A percentile compares a stretch with the other conserved stretches of the same genome.
Conservation (phyloP, 2,329 filamentous ascomycete species). For the Chaetomiaceae sp. region DNA sequence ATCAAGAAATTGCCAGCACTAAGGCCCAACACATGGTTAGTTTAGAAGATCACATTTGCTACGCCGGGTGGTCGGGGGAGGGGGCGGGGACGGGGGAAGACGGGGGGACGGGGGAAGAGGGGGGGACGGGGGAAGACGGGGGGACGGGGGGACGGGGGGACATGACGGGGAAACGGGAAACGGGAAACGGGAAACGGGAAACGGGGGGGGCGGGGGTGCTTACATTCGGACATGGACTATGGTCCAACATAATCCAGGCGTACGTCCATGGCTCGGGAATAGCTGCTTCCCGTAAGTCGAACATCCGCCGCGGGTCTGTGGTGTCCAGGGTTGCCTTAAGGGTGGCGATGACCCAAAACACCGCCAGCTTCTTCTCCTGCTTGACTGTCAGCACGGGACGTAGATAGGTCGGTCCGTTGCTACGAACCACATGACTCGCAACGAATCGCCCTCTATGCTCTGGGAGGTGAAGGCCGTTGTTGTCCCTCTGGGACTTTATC, state of each 20-base stretch:
- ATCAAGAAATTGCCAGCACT: constrained; percentile 15
- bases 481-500: background rate
- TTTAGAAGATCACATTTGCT: background rate
- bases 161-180: too few species aligned
- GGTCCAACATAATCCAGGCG: constrained; percentile 14
- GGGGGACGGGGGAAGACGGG: too few species aligned
- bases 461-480: background rate
- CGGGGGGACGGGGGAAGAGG: too few species aligned
- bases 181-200: too few species aligned
- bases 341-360: constrained; percentile 15
- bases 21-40: background rate
- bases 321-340: constrained; percentile 10
- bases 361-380: constrained; percentile 21
- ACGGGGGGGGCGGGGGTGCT: too few species aligned
- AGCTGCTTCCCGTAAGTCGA: background rate
- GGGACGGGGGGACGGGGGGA: too few species aligned
- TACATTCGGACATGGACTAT: constrained; percentile 17
- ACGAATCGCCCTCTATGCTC: constrained; percentile 15
- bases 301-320: constrained; percentile 2
- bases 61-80: too few species aligned
- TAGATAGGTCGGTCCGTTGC: too few species aligned
- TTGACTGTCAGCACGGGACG: background rate
- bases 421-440: constrained; percentile 5
- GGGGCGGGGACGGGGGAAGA: too few species aligned
- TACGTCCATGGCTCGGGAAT: background rate